These are phyloP conservation scores for Nakataea oryzae DNA, from an alignment of 2,329 filamentous ascomycete genomes.

Conservation along the genomic window DNA sequence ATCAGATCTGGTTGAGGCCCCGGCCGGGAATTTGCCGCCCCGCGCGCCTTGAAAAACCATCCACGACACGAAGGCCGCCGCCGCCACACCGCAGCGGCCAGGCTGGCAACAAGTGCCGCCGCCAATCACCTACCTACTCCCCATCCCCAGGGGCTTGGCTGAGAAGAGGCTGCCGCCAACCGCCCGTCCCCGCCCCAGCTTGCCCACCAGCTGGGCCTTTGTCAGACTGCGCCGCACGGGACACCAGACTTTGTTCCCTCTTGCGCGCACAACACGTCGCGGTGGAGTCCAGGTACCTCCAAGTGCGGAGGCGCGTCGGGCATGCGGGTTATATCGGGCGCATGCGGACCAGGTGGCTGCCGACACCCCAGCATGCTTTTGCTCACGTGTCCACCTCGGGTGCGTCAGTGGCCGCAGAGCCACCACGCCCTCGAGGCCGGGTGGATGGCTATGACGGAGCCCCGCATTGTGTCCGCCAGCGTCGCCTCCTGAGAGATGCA, in stretches of 20 bases:
- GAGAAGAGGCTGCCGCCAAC: not conserved
- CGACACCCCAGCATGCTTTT: not conserved
- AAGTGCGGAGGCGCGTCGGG: not conserved
- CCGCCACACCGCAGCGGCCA: too few relatives aligned
- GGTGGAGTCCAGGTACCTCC: too few relatives aligned
- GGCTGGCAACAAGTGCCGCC: not conserved
- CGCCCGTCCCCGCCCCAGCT: too few relatives aligned
- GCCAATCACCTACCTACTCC: not conserved
- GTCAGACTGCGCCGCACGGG: not conserved
- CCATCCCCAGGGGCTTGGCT: not conserved
- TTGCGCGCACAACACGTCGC: not conserved
- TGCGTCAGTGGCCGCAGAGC: too few relatives aligned
- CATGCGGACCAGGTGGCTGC: not conserved
- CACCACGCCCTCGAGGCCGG: not conserved
- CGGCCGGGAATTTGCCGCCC: too few relatives aligned
- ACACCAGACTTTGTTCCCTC: too few relatives aligned
- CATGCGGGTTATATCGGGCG: not conserved
- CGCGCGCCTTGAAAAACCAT: too few relatives aligned
- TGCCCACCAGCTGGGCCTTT: not conserved
- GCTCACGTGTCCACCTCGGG: not conserved
- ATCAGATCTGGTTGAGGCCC: too few relatives aligned
- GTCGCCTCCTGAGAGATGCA: not conserved
- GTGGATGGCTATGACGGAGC: not conserved
- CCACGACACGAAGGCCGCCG: too few relatives aligned
- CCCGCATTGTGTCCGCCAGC: not conserved